phyloP scores from a whole-genome alignment of 2,329 filamentous ascomycete species.

The Dactylellina cionopaga region DNA sequence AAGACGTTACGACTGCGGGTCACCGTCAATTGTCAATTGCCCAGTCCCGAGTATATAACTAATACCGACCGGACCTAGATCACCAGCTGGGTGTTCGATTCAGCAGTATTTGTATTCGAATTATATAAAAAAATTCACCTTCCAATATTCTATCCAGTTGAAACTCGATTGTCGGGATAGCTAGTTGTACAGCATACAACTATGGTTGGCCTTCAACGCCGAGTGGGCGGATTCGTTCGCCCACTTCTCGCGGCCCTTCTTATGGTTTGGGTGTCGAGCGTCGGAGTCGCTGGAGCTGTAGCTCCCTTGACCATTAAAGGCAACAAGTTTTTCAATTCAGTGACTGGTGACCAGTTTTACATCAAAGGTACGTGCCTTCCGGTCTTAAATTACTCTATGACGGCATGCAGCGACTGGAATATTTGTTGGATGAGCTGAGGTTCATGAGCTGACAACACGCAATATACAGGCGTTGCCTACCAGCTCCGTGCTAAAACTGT shows the following conservation, averaged over 20 bases:
- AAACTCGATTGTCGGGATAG: too few relatives aligned
- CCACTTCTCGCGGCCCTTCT: conserved; percentile 25
- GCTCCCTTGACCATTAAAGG: conserved; percentile 45
- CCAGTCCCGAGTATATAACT: too few relatives aligned
- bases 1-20: too few relatives aligned
- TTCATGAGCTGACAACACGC: conserved; percentile 28
- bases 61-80: too few relatives aligned
- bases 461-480: conserved; percentile 75
- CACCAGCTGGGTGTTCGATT: too few relatives aligned
- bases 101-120: too few relatives aligned
- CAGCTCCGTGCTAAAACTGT: conserved; percentile 62
- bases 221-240: conserved; percentile 12
- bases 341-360: conserved; percentile 82
- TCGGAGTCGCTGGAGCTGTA: conserved; percentile 17
- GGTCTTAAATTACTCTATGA: background rate
- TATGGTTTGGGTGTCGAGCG: conserved; percentile 3
- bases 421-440: background rate
- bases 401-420: background rate
- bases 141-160: too few relatives aligned
- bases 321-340: conserved; percentile 78
- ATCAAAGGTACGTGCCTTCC: conserved; percentile 73
- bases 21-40: too few relatives aligned
- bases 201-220: conserved; percentile 21
- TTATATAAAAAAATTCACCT: too few relatives aligned
- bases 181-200: too few relatives aligned